Evolutionary conservation across 2,329 filamentous ascomycete genomes (phyloP), one percentile per base, ranked within the genome.

Genomic region (Fusarium euwallaceae): DNA sequence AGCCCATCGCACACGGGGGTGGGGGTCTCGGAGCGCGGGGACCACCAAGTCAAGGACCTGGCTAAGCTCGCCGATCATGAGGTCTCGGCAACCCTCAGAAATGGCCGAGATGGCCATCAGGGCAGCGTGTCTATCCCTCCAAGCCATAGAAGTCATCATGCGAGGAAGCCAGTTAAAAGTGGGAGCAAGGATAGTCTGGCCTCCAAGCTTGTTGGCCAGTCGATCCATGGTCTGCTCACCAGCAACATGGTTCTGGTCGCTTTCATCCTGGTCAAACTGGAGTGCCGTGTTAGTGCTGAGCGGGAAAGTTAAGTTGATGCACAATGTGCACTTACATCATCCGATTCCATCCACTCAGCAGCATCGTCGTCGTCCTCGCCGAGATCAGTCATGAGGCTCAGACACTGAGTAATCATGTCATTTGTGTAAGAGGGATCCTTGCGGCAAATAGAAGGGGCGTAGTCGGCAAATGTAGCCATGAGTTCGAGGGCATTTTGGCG

Each of bases 91-190:
- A 41, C 97, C 97, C 84, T 99, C 97, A 0, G 97, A 98, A 74
- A 99, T 99, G 75, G 97, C 97, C 4, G 96, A 98, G 71, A 99
- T 98, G 27, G 97, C 97, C 97, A 99, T 99, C 62, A 99, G 90
- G 56, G 97, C 97, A 36, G 97, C 97, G 83, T 99, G 97, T 72
- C 96, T 92, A 83, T 99, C 97, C 80, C 94, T 92, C 97, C 97
- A 99, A 34, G 95, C 91, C 78, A 94, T 93, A 2, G 97, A 98
- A 64, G 92, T 94, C 92, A 98, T 97, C 97, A 99, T 99, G 73
- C 95, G 91, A 11, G 97, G 97, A 43, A 99, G 91, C 97, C 97
- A 99, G 82, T 93, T 93, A 85, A 98, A 99, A 1, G 96, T 98
- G 1, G 95, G 95, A 34, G 94, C 94, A 22, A 99, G 87, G 67